Conservation (phyloP, 768 basidiomycete genomes). For the Aureoboletus auriporus region DNA sequence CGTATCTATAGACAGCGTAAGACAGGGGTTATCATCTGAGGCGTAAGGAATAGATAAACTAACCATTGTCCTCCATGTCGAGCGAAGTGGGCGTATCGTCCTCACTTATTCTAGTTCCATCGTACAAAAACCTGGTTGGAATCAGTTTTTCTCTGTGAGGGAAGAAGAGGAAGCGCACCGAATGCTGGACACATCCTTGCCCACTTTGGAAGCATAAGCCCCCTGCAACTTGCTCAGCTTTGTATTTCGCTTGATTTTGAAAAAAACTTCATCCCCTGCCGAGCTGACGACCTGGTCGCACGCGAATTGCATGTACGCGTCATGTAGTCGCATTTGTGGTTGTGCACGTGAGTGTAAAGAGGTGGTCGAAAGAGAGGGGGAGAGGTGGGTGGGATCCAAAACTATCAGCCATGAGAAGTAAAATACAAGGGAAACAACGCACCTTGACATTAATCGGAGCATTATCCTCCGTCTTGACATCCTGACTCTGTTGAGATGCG, state of each 20-base stretch:
- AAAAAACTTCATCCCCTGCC: constrained; percentile 85
- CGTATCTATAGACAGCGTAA: constrained; percentile 49
- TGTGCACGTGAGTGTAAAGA: not conserved
- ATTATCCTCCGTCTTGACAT: constrained; percentile 50
- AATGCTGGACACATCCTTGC: constrained; percentile 83
- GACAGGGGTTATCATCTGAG: constrained; percentile 4
- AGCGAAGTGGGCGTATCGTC: constrained; percentile 83
- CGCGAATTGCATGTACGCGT: too few relatives aligned
- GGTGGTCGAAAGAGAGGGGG: not conserved
- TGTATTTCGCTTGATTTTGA: constrained; percentile 94
- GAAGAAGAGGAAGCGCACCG: constrained; percentile 46
- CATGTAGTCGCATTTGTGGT: not conserved
- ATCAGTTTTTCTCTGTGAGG: not conserved
- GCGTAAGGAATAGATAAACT: constrained; percentile 18
- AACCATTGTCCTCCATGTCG: constrained; percentile 89
- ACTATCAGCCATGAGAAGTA: not conserved
- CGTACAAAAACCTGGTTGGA: constrained; percentile 76
- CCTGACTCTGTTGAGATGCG: constrained; percentile 24
- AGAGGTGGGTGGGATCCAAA: not conserved
- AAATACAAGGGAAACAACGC: constrained; percentile 10
- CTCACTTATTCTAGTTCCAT: constrained; percentile 80
- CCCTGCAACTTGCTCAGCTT: constrained; percentile 90
- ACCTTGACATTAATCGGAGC: constrained; percentile 81
- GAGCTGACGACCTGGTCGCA: constrained; percentile 62
- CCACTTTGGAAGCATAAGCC: constrained; percentile 90